Base-by-base conservation (phyloP, 140 eudicot genomes). In the Stevia rebaudiana region DNA sequence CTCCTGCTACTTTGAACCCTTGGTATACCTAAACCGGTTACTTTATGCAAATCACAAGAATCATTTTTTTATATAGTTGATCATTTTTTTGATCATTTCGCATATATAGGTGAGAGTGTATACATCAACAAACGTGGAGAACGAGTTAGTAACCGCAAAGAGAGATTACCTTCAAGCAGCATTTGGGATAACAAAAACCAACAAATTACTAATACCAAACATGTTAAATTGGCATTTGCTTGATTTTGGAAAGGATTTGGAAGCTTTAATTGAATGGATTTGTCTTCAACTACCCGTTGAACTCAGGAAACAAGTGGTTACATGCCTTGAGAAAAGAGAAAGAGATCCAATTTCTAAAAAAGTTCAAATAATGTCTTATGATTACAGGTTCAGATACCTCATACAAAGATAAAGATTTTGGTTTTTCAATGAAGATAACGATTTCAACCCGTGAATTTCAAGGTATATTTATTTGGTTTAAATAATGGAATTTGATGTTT, bases 341-440 rank as follows among this genome's bases (percentile, higher is more conserved):
- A 80, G 64, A 48, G 87, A 74, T 50, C 79, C 88, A 21, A 70
- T 80, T 67, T 78, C 94, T 6, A 67, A 78, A 4, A 50, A 69
- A 49, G 82, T 82, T 22, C 78, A 90, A 76, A 80, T 84, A 43
- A 79, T 75, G 69, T 71, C 90, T 4, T 84, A 80, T 51, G 83
- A 84, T 73, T 90, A 80, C 82, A 87, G 80, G 65, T 90, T 90
- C 81, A 79, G 97, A 63, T 90, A 84, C 73, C 86, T 90, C 36
- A 53, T 90, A 65, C 76, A 67, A 58, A 77, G 76, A 37, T 90
- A 81, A 22, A 51, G 57, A 11, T 61, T 56, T 36, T 46, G 68
- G 24, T 25, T 44, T 28, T 64, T 28, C 59, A 54, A 21, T 30
- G 19, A 69, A 57, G 48, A 46, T 69, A 9, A 44, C 15, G 33